Conservation (phyloP, 148 eudicot genomes). For the Amaranthus hypochondriacus region DNA sequence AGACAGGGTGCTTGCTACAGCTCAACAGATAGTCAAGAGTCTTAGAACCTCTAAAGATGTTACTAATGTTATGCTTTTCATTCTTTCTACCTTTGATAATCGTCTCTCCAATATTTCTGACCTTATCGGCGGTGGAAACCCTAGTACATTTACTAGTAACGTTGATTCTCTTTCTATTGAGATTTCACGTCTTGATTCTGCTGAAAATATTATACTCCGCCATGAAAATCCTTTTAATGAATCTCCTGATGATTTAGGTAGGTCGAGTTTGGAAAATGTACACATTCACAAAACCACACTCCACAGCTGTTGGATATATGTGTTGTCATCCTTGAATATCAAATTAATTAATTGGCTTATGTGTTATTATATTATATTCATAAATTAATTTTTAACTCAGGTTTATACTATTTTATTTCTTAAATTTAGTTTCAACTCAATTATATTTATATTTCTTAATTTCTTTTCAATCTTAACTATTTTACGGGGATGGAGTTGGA, state of each 20-base stretch:
- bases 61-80: constrained; percentile 76
- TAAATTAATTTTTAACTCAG: no score
- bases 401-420: no score
- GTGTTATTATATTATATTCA: no score
- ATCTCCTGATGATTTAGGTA: constrained; percentile 19
- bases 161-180: not conserved
- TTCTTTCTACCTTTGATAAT: constrained; percentile 72
- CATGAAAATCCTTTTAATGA: constrained; percentile 22
- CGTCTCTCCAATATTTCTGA: constrained; percentile 65
- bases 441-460: no score
- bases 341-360: no score
- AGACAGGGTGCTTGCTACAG: constrained; percentile 80
- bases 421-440: no score
- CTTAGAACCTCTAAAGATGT: constrained; percentile 57
- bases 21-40: constrained; percentile 72
- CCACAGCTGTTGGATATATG: no score
- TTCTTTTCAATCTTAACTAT: no score
- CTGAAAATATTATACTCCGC: constrained; percentile 49
- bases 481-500: no score
- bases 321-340: no score
- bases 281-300: no score
- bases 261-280: no score
- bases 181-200: constrained; percentile 37
- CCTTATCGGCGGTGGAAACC: constrained; percentile 15
- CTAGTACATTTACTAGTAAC: not conserved